Evolutionary conservation across 2,329 filamentous ascomycete genomes (phyloP).

Genomic region (Capronia epimyces): DNA sequence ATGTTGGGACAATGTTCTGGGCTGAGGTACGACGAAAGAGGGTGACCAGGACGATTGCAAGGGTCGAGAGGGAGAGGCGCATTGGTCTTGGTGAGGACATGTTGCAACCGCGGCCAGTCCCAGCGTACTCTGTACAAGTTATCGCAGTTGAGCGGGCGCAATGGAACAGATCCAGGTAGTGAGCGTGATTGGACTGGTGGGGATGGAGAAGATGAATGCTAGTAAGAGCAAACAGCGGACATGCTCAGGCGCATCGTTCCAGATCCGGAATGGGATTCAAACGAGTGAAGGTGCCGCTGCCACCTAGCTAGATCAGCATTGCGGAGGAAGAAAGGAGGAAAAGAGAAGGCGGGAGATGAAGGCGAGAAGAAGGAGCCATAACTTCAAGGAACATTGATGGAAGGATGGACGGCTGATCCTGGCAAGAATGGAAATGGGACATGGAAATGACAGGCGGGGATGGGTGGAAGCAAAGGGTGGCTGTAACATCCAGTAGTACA

Average conservation of each 20-base stretch:
- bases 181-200: conserved; percentile 7
- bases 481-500: no score
- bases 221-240: conserved; percentile 5
- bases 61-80: conserved; percentile 12
- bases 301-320: conserved; percentile 3
- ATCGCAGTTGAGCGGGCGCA: not conserved
- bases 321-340: not conserved
- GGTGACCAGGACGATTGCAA: conserved; percentile 28
- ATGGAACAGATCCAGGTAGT: not conserved
- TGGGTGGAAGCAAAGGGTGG: no score
- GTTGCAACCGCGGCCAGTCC: not conserved
- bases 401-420: not conserved
- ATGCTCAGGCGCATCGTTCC: conserved; percentile 6
- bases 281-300: conserved; percentile 8
- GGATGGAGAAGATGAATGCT: not conserved
- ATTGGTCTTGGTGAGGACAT: conserved; percentile 5
- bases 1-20: conserved; percentile 35
- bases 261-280: no score
- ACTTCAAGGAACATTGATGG: no score
- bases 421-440: not conserved
- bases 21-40: conserved; percentile 26
- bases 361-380: no score
- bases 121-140: not conserved
- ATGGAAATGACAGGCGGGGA: not conserved
- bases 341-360: not conserved